Evolutionary conservation across 1,284 basidiomycete species (phyloP).

Genomic region (Fistulina hepatica): DNA sequence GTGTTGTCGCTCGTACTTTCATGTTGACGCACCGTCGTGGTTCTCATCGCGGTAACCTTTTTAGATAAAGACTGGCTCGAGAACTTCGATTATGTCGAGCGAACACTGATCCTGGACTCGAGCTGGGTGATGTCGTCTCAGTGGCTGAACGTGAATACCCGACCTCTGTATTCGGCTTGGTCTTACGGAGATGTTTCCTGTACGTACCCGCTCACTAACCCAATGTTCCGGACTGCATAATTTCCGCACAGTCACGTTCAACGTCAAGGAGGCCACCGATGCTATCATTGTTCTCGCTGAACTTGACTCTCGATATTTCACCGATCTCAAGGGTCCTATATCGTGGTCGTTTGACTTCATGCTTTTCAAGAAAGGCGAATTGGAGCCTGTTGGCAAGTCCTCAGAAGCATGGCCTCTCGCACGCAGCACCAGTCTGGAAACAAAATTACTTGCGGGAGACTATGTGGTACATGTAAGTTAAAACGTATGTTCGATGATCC

Average conservation of each 20-base stretch:
- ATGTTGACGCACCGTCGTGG: slow-evolving; percentile 6
- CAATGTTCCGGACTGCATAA: not conserved
- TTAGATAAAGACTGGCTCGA: slow-evolving; percentile 38
- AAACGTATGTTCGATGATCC: not conserved
- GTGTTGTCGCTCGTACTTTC: slow-evolving; percentile 10
- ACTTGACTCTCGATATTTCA: slow-evolving; percentile 36
- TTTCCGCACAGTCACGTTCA: slow-evolving; percentile 30
- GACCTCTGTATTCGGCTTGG: slow-evolving; percentile 30
- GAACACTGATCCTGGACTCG: slow-evolving; percentile 36
- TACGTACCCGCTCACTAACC: slow-evolving; percentile 18
- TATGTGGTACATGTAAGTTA: slow-evolving; percentile 40
- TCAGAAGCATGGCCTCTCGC: slow-evolving; percentile 16
- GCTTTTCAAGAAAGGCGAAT: slow-evolving; percentile 28
- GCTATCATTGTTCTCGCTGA: slow-evolving; percentile 38
- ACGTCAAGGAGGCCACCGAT: slow-evolving; percentile 26
- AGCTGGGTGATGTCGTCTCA: slow-evolving; percentile 38
- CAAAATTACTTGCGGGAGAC: slow-evolving; percentile 35
- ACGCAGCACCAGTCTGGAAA: slow-evolving; percentile 30
- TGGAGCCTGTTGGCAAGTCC: not conserved
- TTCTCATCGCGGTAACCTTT: slow-evolving; percentile 4
- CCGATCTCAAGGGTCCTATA: slow-evolving; percentile 24
- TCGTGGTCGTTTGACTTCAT: slow-evolving; percentile 36
- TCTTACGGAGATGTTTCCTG: slow-evolving; percentile 40
- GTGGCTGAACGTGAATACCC: slow-evolving; percentile 32
- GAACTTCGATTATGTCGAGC: slow-evolving; percentile 34